These are phyloP conservation scores for Spongospora subterranea DNA, from an alignment of 208 protist genomes.

Conservation along the genomic window DNA sequence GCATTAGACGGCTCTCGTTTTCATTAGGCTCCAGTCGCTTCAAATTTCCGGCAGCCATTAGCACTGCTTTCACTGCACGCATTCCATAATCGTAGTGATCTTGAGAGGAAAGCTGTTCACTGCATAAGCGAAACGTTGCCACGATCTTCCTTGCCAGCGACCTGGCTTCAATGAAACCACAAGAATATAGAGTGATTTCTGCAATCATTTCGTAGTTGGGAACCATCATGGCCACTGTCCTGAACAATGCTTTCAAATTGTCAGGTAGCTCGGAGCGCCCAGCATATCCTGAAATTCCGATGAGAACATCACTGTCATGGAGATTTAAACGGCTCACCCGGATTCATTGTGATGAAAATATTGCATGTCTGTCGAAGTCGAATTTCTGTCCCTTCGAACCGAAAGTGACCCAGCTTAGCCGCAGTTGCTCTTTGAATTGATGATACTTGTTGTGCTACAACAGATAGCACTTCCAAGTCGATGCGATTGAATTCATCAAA, in stretches of 20 bases:
- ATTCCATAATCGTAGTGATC: conserved; percentile 81
- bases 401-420: conserved; percentile 64
- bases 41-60: conserved; percentile 74
- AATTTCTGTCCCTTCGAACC: conserved; percentile 75
- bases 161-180: conserved; percentile 71
- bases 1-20: conserved; percentile 90
- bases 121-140: conserved; percentile 70
- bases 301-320: too few species aligned
- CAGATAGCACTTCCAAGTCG: conserved; percentile 77
- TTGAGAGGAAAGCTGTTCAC: conserved; percentile 78
- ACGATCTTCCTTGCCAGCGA: conserved; percentile 74
- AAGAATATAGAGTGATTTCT: conserved; percentile 77
- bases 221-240: conserved; percentile 80
- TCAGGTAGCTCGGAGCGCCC: conserved; percentile 85
- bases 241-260: conserved; percentile 92
- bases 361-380: conserved; percentile 70
- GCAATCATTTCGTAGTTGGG: conserved; percentile 77
- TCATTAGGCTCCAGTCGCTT: conserved; percentile 79
- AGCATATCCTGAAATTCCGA: conserved; percentile 69
- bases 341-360: conserved; percentile 85
- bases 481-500: conserved; percentile 83
- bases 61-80: conserved; percentile 77
- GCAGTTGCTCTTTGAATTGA: conserved; percentile 76
- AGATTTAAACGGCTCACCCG: too few species aligned
- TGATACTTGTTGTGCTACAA: conserved; percentile 79